Evolutionary conservation across 1,284 basidiomycete genomes (phyloP).

Genomic region (Golubevia sp.): DNA sequence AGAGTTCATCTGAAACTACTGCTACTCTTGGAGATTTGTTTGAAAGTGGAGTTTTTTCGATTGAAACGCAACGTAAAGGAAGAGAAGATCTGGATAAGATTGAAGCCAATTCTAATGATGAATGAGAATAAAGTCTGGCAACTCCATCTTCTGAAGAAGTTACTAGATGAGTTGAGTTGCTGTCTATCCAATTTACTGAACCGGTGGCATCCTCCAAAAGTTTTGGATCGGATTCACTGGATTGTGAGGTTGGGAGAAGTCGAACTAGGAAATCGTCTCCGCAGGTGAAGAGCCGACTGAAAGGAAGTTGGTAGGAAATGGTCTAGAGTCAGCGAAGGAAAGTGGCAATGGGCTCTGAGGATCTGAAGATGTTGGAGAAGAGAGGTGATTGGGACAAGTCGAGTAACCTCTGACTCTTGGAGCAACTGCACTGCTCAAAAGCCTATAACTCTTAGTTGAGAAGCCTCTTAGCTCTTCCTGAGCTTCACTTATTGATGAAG

Average conservation of each 20-base stretch:
- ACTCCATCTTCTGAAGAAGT: conserved; percentile 52
- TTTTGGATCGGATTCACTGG: conserved; percentile 23
- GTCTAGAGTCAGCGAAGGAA: not conserved
- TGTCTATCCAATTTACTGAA: conserved; percentile 49
- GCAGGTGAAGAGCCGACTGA: conserved; percentile 46
- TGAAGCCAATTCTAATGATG: not conserved
- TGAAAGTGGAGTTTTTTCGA: conserved; percentile 28
- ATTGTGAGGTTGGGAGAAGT: conserved; percentile 34
- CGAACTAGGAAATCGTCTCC: conserved; percentile 57
- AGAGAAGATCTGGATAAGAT: conserved; percentile 4
- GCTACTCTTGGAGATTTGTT: conserved; percentile 42
- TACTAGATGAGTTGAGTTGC: conserved; percentile 34
- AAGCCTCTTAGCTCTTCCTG: no score
- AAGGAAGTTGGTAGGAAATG: not conserved
- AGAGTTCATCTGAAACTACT: conserved; percentile 51
- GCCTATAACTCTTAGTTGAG: no score
- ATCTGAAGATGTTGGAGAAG: no score
- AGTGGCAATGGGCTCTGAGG: no score
- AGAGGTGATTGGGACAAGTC: no score
- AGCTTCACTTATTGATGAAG: no score
- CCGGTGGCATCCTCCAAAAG: conserved; percentile 50
- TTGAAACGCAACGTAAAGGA: conserved; percentile 44
- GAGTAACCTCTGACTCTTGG: no score
- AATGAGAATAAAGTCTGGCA: conserved; percentile 49
- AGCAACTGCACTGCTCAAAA: no score